phyloP scores from a whole-genome alignment of 164 flowering plant species.

The Sedum album region DNA sequence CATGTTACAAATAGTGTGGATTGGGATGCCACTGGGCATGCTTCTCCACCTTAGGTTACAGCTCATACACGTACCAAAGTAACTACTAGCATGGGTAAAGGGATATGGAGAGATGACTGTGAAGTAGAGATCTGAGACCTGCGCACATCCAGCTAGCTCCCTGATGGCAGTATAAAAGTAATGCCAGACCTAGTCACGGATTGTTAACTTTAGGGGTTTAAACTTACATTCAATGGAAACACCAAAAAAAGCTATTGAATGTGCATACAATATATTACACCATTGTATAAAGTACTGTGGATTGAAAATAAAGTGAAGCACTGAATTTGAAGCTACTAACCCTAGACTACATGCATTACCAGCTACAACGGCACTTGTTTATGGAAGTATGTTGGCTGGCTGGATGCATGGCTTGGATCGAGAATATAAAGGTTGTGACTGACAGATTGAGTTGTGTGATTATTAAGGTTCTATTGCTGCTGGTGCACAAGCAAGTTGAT shows the following conservation, averaged over 20 bases:
- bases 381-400: neutral
- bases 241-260: neutral
- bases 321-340: neutral
- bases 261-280: too few species aligned
- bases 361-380: neutral
- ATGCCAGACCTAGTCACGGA: neutral
- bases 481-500: neutral
- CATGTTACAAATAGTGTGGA: too few species aligned
- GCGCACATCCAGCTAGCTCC: too few species aligned
- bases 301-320: too few species aligned
- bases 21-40: too few species aligned
- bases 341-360: neutral
- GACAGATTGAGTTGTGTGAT: slow-evolving; percentile 5
- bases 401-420: neutral
- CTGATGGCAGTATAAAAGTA: neutral
- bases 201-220: neutral
- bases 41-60: too few species aligned
- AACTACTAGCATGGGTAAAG: too few species aligned
- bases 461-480: neutral
- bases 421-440: neutral
- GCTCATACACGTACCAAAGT: too few species aligned
- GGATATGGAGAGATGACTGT: too few species aligned
- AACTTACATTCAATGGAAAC: neutral
- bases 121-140: too few species aligned
- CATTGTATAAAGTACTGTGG: too few species aligned